Evolutionary conservation across 2,329 filamentous ascomycete species (phyloP).

Genomic region (Botrytis tulipae): DNA sequence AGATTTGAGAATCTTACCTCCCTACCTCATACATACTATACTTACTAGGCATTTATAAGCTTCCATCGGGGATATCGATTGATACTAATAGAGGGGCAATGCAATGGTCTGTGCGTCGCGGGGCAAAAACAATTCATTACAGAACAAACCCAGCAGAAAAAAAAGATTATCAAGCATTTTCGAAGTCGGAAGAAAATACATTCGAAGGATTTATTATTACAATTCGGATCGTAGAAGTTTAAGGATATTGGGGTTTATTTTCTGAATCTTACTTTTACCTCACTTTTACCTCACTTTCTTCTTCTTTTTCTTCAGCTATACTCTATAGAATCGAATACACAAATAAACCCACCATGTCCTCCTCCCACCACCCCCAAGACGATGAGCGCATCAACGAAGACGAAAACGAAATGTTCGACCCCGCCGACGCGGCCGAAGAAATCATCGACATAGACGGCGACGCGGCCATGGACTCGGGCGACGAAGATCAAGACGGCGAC

Average conservation of each 20-base stretch:
- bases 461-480: conserved; percentile 75
- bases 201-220: not conserved
- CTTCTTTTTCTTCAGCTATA: not conserved
- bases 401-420: conserved; percentile 70
- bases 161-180: conserved; percentile 25
- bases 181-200: conserved; percentile 14
- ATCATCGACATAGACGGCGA: conserved; percentile 62
- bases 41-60: not conserved
- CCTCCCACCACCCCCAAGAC: conserved; percentile 27
- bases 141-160: conserved; percentile 12
- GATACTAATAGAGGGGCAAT: conserved; percentile 1
- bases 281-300: not conserved
- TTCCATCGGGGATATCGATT: not conserved
- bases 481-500: conserved; percentile 51
- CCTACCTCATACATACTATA: not conserved
- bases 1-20: not conserved
- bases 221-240: not conserved
- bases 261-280: not conserved
- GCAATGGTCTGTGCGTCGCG: conserved; percentile 15
- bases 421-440: conserved; percentile 77
- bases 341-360: conserved; percentile 27
- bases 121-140: not conserved
- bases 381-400: conserved; percentile 39
- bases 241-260: not conserved
- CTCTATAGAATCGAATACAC: too few species aligned